Base-by-base conservation (phyloP, 2,329 filamentous ascomycete species). In the Exophiala mesophila region DNA sequence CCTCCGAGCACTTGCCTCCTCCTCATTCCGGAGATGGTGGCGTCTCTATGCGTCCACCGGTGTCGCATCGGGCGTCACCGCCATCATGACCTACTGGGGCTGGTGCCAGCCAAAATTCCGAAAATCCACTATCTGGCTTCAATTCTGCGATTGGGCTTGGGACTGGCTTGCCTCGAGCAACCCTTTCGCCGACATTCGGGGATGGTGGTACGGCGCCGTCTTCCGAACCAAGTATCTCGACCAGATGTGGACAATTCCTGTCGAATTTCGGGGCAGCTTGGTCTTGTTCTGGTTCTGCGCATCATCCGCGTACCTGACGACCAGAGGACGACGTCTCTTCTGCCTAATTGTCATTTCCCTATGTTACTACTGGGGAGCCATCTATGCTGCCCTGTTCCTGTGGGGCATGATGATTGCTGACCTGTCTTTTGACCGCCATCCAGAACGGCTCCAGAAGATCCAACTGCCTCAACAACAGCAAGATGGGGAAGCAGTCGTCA, bases 251-350 rank as follows among this genome's bases (percentile, higher is more conserved):
- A 69, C 66, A 4, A 69, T 70, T 18, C 66, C 67, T 1, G 62
- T 69, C n/a, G 67, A 70, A 49, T 65, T 69, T 36, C 63, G 66
- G 35, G 63, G 64, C 41, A 69, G 65, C 2, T 61, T 63, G 13
- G 30, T 49, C n/a, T 20, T 52, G 2, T 52, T 52, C 33, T 41
- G 35, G 34, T 50, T 49, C 37, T 36, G 40, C 19, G 35, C 44
- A 12, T 41, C 39, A 18, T 26, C 42, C 4, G 39, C 42, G n/a
- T 45, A 36, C 23, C 24, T 45, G 19, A 21, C 35, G 20, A 38
- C 36, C 3, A 26, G 39, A 18, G 34, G 34, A 28, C 42, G 45
- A 12, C 26, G 36, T 5, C 28, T 37, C 32, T 44, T 40, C n/a
- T 32, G 21, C 13, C 12, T 15, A 5, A 17, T 44, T 12, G 19